Evolutionary conservation across 2,329 filamentous ascomycete genomes (phyloP).

Genomic region (Ascochyta lentis): DNA sequence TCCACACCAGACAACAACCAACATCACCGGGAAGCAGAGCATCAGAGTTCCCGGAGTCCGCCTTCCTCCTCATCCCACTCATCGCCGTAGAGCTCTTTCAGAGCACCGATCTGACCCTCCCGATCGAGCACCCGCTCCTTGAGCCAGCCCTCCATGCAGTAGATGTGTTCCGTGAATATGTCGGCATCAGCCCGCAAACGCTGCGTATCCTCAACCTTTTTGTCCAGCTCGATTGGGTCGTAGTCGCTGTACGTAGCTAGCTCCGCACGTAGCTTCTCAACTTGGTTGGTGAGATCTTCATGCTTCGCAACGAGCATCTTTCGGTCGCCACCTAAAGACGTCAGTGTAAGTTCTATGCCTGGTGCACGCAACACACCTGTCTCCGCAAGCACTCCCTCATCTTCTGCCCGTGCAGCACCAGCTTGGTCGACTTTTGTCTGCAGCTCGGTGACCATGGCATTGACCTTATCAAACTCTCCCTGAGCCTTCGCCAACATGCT

Average conservation of each 20-base stretch:
- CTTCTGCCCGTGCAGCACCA: slow-evolving; percentile 48
- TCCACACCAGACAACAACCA: no score
- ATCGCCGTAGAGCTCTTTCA: slow-evolving; percentile 58
- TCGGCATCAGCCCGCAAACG: slow-evolving; percentile 42
- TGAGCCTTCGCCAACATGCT: slow-evolving; percentile 46
- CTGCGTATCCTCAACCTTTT: slow-evolving; percentile 44
- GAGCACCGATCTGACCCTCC: slow-evolving; percentile 53
- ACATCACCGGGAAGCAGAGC: not conserved
- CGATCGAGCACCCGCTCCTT: slow-evolving; percentile 49
- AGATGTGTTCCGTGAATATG: slow-evolving; percentile 54
- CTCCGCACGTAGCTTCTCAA: slow-evolving; percentile 50
- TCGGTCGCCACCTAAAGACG: slow-evolving; percentile 37
- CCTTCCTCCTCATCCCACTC: slow-evolving; percentile 63
- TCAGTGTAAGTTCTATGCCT: not conserved
- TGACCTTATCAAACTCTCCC: slow-evolving; percentile 49
- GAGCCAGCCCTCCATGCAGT: slow-evolving; percentile 55
- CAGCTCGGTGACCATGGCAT: slow-evolving; percentile 46
- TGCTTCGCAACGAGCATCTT: slow-evolving; percentile 49
- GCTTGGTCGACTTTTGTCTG: slow-evolving; percentile 50
- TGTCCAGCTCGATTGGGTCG: slow-evolving; percentile 55
- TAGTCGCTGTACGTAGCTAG: slow-evolving; percentile 55
- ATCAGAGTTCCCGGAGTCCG: slow-evolving; percentile 53
- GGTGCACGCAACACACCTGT: slow-evolving; percentile 27
- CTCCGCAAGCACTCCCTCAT: slow-evolving; percentile 46
- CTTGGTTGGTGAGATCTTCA: slow-evolving; percentile 44